Evolutionary conservation across 2,329 filamentous ascomycete genomes (phyloP), one percentile per base, ranked within the genome.

Genomic region (Coccinonectria pachysandricola): DNA sequence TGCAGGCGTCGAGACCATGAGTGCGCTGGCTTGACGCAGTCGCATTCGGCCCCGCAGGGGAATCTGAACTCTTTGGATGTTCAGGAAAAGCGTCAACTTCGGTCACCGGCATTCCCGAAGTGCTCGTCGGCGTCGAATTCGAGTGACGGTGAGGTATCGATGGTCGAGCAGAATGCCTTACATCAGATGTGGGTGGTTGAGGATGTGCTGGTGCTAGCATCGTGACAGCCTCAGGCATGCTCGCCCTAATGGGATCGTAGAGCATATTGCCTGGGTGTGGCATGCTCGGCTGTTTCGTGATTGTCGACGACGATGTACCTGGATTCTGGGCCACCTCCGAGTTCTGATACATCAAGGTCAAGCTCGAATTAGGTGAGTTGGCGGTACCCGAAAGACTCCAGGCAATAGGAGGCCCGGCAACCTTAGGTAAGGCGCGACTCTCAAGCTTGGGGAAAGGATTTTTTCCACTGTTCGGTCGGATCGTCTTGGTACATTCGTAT

Each of bases 351-450:
- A 92, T 71, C 30, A 88, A 68, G 1, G 84, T 87, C 4, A 93
- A 60, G 46, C 83, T 91, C 0, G 84, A 85, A 36, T 76, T 86
- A 2, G 83, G 79, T 4, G 83, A 91, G 45, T 92, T 85, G 28
- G 83, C 86, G 2, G 79, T 88, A 9, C 85, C 85, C 0, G 85
- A 85, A n/a, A 93, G 58, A 6, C 83, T 86, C 79, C 82, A 92
- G 2, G 83, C 85, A 32, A 92, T 83, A 1, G 60, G 63, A 7
- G 60, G 57, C 2, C 53, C 48, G 4, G 42, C 28, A 19, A 60
- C 57, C 26, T 62, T 65, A 1, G 70, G 69, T 1, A 68, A 69
- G 0, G 61, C 47, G 1, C 62, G 57, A 16, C 58, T 55, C 19
- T 67, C 60, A 5, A 64, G 50, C 8, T 53, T 54, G 3, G 60